phyloP scores from a whole-genome alignment of 2,329 filamentous ascomycete genomes.

The Penicillium sumatraense region DNA sequence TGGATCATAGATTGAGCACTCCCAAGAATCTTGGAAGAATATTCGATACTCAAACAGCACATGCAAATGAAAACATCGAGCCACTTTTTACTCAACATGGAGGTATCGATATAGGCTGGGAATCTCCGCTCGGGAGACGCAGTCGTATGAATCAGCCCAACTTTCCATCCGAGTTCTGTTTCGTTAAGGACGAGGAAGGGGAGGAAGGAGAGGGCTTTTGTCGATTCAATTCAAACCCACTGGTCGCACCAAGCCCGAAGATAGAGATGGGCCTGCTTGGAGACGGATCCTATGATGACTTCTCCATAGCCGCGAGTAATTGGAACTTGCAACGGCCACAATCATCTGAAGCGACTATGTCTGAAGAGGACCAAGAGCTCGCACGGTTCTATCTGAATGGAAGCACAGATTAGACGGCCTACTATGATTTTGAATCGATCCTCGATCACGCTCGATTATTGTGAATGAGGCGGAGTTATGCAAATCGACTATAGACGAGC shows the following conservation, averaged over 20 bases:
- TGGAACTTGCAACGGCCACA: slow-evolving; percentile 20
- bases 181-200: slow-evolving; percentile 33
- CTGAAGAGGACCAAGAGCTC: slow-evolving; percentile 41
- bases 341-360: slow-evolving; percentile 41
- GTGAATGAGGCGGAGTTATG: not conserved
- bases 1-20: slow-evolving; percentile 25
- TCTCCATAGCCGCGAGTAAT: slow-evolving; percentile 13
- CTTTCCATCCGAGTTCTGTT: slow-evolving; percentile 33
- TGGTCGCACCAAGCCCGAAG: slow-evolving; percentile 33
- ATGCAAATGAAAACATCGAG: slow-evolving; percentile 46
- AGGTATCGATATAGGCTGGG: slow-evolving; percentile 32
- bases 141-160: slow-evolving; percentile 19
- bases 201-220: slow-evolving; percentile 23
- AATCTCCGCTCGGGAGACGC: slow-evolving; percentile 29
- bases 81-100: slow-evolving; percentile 33
- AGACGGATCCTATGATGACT: slow-evolving; percentile 26
- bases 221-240: slow-evolving; percentile 39
- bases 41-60: slow-evolving; percentile 8
- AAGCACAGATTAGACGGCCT: slow-evolving; percentile 23
- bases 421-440: not conserved
- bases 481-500: not conserved
- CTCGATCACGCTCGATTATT: not conserved
- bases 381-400: slow-evolving; percentile 37
- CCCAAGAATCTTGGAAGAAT: slow-evolving; percentile 16
- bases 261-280: slow-evolving; percentile 20